A percentile compares a stretch with the other conserved stretches of the same genome.
These are phyloP conservation scores for Lactarius trivialis DNA, from an alignment of 768 basidiomycete genomes.

Conservation along the genomic window DNA sequence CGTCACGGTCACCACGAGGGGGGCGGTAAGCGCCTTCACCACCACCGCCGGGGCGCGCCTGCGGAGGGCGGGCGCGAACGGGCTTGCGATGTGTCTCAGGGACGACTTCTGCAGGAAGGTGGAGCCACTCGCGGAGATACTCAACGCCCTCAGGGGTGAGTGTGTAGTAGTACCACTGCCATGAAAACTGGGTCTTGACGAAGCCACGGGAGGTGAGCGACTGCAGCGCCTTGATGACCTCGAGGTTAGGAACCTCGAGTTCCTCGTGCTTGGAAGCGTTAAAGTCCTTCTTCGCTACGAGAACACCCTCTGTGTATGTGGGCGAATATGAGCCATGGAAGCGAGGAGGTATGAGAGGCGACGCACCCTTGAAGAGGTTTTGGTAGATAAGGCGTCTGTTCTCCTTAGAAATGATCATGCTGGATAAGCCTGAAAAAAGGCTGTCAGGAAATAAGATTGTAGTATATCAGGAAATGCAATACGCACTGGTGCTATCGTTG, in stretches of 20 bases:
- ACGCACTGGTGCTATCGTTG: conserved; percentile 33
- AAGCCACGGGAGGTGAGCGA: conserved; percentile 65
- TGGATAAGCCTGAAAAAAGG: conserved; percentile 34
- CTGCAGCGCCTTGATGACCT: conserved; percentile 69
- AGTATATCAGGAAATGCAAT: no score
- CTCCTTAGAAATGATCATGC: conserved; percentile 95
- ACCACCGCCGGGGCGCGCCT: conserved; percentile 53
- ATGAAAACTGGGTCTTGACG: conserved; percentile 99
- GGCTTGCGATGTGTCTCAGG: conserved; percentile 98
- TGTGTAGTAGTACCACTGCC: conserved; percentile 99
- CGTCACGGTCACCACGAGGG: conserved; percentile 84
- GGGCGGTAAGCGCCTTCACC: conserved; percentile 82
- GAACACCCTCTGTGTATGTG: conserved; percentile 73
- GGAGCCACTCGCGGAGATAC: conserved; percentile 94
- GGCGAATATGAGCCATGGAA: neutral
- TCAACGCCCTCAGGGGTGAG: conserved; percentile 97
- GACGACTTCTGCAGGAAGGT: conserved; percentile 93
- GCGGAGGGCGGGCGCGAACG: conserved; percentile 77
- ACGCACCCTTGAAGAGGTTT: conserved; percentile 97
- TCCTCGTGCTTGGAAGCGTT: conserved; percentile 97
- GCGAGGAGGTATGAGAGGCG: neutral
- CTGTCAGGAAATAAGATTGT: neutral
- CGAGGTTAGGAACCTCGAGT: conserved; percentile 56
- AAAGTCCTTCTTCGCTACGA: conserved; percentile 99
- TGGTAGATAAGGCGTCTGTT: conserved; percentile 97